These are phyloP conservation scores for Lipomyces yamanashiensis DNA, from an alignment of 805 yeast genomes.

Conservation along the genomic window DNA sequence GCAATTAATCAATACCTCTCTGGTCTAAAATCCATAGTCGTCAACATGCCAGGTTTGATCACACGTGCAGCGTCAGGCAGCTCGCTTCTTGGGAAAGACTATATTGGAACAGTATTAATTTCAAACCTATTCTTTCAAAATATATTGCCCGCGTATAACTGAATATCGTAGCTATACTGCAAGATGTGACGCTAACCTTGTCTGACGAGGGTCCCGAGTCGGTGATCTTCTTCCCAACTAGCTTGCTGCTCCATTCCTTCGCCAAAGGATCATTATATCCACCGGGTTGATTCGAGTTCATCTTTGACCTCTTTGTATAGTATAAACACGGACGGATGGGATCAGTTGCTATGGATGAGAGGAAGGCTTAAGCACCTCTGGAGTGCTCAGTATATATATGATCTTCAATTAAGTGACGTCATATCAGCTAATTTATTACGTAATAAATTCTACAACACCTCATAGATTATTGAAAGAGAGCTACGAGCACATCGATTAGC, in stretches of 20 bases:
- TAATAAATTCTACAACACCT: not conserved
- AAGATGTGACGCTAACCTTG: slow-evolving; percentile 1
- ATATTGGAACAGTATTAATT: not conserved
- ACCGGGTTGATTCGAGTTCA: slow-evolving; percentile 8
- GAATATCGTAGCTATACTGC: not conserved
- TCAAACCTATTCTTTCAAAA: not conserved
- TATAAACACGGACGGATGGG: no score
- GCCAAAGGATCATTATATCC: slow-evolving; percentile 22
- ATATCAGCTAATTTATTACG: not conserved
- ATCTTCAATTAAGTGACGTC: no score
- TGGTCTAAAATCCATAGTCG: slow-evolving; percentile 38
- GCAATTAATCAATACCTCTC: slow-evolving; percentile 30
- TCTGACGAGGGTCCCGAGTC: slow-evolving; percentile 16
- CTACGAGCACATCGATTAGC: no score
- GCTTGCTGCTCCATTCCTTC: slow-evolving; percentile 22
- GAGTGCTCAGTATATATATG: no score
- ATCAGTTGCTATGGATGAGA: no score
- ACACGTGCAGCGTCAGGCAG: slow-evolving; percentile 38
- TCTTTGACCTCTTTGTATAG: not conserved
- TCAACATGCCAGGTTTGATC: slow-evolving; percentile 34
- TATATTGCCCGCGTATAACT: not conserved
- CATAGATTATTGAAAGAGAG: no score
- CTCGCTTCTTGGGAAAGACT: slow-evolving; percentile 19
- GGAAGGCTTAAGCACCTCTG: no score
- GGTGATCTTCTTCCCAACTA: slow-evolving; percentile 28